A percentile compares a stretch with the other conserved stretches of the same genome.
Evolutionary conservation across 345 rosid species (phyloP).

Genomic region (Eucalyptus caleyi): DNA sequence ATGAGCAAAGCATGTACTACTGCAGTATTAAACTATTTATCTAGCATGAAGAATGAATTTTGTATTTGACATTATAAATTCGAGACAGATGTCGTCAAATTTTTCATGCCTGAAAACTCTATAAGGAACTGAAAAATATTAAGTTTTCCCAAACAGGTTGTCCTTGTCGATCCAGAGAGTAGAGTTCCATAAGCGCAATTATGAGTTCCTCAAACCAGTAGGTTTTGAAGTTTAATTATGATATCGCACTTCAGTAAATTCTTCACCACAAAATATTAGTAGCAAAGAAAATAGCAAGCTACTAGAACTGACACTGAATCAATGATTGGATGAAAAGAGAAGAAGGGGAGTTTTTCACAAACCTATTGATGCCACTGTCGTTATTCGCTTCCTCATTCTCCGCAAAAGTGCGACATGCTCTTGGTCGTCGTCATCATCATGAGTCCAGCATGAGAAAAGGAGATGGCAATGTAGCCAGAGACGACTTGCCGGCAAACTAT

Average conservation of each 20-base stretch:
- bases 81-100: background rate
- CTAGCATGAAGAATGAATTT: background rate
- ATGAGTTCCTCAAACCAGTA: background rate
- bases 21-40: background rate
- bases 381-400: background rate
- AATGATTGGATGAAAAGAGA: background rate
- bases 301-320: background rate
- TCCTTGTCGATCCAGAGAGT: background rate
- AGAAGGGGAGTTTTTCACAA: background rate
- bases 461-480: slow-evolving; percentile 42
- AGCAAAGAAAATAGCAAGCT: background rate
- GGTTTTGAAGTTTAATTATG: background rate
- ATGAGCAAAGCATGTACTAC: background rate
- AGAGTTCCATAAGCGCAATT: background rate
- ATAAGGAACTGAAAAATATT: background rate
- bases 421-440: background rate
- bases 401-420: background rate
- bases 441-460: slow-evolving; percentile 49
- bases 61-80: background rate
- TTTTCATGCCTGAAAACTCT: background rate
- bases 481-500: slow-evolving; percentile 35
- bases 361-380: background rate
- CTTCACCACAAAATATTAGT: background rate
- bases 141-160: background rate
- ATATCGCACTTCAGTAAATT: background rate